phyloP scores from a whole-genome alignment of 2,329 filamentous ascomycete species.

The Calonectria naviculata region DNA sequence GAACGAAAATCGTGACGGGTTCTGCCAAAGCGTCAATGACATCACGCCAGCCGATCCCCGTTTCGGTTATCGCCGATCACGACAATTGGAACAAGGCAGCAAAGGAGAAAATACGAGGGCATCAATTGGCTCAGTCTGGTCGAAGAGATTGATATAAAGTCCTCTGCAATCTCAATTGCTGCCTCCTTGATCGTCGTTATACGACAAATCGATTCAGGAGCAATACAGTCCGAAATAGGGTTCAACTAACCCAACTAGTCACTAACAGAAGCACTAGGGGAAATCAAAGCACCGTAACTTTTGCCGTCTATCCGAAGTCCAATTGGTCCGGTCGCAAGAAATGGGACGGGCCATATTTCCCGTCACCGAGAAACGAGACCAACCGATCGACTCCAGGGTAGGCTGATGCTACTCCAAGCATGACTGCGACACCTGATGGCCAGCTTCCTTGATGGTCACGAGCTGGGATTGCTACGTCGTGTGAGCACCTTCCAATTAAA shows the following conservation, averaged over 20 bases:
- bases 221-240: not conserved
- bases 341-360: not conserved
- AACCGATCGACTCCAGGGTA: not conserved
- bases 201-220: not conserved
- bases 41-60: not conserved
- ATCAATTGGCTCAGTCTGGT: not conserved
- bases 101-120: not conserved
- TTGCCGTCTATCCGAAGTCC: not conserved
- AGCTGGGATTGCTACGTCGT: not conserved
- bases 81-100: not conserved
- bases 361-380: no score
- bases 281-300: not conserved
- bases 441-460: no score
- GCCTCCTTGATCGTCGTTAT: not conserved
- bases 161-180: not conserved
- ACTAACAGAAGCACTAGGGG: not conserved
- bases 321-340: not conserved
- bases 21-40: constrained; percentile 9
- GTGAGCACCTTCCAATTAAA: not conserved
- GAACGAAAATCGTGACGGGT: not conserved
- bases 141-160: not conserved
- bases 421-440: not conserved
- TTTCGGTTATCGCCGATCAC: not conserved
- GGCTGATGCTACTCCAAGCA: not conserved
- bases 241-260: not conserved